Base-by-base conservation (phyloP, 305 asterid species). In the Salvia sclarea region DNA sequence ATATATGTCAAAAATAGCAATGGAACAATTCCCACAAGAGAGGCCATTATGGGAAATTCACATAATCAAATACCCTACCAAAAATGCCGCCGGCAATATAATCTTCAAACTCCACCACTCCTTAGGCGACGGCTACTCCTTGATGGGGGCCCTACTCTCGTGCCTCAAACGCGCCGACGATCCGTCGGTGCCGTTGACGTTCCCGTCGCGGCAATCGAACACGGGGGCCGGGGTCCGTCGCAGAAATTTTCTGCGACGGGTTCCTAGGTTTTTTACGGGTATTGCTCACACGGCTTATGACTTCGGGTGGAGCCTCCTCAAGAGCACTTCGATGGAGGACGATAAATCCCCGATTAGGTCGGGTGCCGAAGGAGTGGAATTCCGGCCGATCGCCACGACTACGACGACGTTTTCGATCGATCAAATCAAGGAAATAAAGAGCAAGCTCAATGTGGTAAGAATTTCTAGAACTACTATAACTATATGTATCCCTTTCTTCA, bases 111-210 rank as follows among this genome's bases (percentile, higher is more conserved):
- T 90, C 59, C 93, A 88, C 44, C 95, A 90, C 64, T 82, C 93
- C 0, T 70, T 87, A 10, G 96, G 96, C 10, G 91, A 90, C 50
- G 95, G 95, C 8, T 90, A 79, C 76, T 90, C 96, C n/a, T 28
- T 90, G 5, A 82, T 88, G 90, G 97, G 97, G 0, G 95, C 94
- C 8, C 91, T 90, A 17, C 66, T 90, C 1, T 88, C 95, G 18
- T 88, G 91, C 43, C 75, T 90, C 9, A 85, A 88, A 30, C 77
- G 95, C 2, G 60, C 65, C 10, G 97, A 88, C 60, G 68, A 90
- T 21, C 95, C 97, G 10, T 71, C 80, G 7, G 20, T 84, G 21
- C 95, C 95, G 0, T 43, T 88, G 6, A 84, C 95, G 0, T 88
- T 88, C 11, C 95, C 97, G 1, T 45, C 84, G 16, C 64, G 68